Conservation (phyloP, 768 basidiomycete species). For the Nidularia sp. region DNA sequence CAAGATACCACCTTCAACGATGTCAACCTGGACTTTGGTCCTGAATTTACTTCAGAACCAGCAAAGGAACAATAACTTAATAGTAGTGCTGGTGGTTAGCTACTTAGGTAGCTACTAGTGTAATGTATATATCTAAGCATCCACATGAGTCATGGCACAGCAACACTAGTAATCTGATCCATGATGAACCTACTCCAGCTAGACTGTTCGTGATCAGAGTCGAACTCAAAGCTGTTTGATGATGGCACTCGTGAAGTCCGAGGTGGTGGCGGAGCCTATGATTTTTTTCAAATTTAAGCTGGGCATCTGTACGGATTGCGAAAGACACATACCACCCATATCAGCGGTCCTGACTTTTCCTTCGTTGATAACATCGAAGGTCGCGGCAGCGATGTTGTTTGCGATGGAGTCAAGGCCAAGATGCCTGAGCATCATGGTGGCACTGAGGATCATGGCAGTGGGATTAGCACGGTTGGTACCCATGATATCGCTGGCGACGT, state of each 20-base stretch:
- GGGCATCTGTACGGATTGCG: background rate
- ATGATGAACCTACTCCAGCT: background rate
- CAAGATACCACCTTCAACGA: conserved; percentile 42
- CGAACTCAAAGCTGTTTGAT: conserved; percentile 66
- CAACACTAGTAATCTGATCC: conserved; percentile 2
- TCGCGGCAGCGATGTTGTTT: conserved; percentile 88
- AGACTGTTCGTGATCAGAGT: background rate
- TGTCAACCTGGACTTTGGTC: conserved; percentile 30
- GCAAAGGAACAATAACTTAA: conserved; percentile 7
- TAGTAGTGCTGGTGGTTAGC: conserved; percentile 2
- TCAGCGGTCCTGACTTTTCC: conserved; percentile 91
- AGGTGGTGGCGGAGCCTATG: conserved; percentile 82
- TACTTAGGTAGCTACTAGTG: background rate
- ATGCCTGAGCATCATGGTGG: conserved; percentile 97
- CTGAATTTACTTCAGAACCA: conserved; percentile 3
- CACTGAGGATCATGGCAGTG: conserved; percentile 93
- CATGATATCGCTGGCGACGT: conserved; percentile 94
- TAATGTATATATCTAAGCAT: conserved; percentile 1
- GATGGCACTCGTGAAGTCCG: conserved; percentile 91
- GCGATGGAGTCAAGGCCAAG: conserved; percentile 92
- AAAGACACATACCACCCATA: conserved; percentile 74
- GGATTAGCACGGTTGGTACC: conserved; percentile 96
- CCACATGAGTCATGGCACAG: conserved; percentile 6
- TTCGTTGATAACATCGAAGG: conserved; percentile 87
- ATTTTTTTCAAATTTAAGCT: conserved; percentile 5